These are phyloP conservation scores for Lasiodiplodia hormozganensis DNA, from an alignment of 2,329 filamentous ascomycete species.

Conservation along the genomic window DNA sequence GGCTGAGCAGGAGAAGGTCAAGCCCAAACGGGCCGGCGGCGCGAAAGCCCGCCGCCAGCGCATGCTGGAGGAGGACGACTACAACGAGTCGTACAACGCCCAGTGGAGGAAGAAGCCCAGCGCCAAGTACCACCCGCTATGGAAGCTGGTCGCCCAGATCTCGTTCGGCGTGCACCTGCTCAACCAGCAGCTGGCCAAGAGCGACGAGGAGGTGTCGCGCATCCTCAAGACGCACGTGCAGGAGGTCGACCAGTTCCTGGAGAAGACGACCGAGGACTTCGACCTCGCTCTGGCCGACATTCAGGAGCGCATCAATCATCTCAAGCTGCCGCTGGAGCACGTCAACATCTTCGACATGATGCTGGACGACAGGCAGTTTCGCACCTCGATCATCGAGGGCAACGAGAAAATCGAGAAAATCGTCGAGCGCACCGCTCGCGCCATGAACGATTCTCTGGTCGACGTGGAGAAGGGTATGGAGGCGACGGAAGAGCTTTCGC, in stretches of 20 bases:
- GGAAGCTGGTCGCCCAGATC: constrained; percentile 90
- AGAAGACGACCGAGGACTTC: constrained; percentile 85
- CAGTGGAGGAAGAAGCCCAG: constrained; percentile 78
- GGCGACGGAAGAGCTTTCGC: constrained; percentile 76
- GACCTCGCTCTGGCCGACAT: constrained; percentile 80
- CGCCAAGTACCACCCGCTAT: constrained; percentile 83
- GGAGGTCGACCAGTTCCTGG: constrained; percentile 90
- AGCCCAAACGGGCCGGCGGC: constrained; percentile 50
- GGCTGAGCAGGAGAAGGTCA: constrained; percentile 51
- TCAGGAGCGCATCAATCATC: constrained; percentile 76
- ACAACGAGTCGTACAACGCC: constrained; percentile 74
- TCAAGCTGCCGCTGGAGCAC: constrained; percentile 85
- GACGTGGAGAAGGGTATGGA: constrained; percentile 81
- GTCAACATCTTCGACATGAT: constrained; percentile 84
- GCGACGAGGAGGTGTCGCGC: constrained; percentile 82
- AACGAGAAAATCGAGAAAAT: constrained; percentile 94
- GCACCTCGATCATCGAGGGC: constrained; percentile 80
- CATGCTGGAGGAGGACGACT: constrained; percentile 61
- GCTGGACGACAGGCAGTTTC: constrained; percentile 83
- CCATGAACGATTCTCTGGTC: constrained; percentile 77
- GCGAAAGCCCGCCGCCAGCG: constrained; percentile 68
- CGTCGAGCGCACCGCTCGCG: constrained; percentile 75
- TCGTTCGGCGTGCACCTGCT: constrained; percentile 91
- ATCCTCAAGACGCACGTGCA: constrained; percentile 93
- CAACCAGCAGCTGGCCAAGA: constrained; percentile 84